Conservation (phyloP, 768 basidiomycete species). For the Lentinus brumalis region DNA sequence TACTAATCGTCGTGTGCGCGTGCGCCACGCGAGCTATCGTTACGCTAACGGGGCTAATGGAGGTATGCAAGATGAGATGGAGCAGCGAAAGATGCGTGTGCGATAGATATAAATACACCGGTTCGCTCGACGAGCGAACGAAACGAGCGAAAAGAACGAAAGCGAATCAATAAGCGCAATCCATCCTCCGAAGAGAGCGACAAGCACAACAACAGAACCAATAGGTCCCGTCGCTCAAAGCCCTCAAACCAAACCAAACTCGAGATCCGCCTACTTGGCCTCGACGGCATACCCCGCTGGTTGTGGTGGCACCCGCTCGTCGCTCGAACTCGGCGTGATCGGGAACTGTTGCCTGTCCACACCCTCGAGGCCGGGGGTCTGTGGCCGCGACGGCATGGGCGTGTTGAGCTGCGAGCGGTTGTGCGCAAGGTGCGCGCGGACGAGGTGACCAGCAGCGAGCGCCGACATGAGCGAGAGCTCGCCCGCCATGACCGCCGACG, state of each 20-base stretch:
- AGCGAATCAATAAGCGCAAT: neutral
- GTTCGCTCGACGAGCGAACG: neutral
- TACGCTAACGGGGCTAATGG: too few species aligned
- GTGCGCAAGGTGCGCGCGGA: constrained; percentile 90
- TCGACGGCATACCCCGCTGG: constrained; percentile 11
- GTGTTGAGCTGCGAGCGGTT: constrained; percentile 86
- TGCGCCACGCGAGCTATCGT: too few species aligned
- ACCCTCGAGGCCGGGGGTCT: constrained; percentile 51
- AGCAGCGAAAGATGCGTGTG: neutral
- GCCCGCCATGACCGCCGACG: constrained; percentile 95
- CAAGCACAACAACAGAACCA: neutral
- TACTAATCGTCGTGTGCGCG: neutral
- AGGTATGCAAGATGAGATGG: neutral
- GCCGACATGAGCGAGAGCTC: constrained; percentile 91
- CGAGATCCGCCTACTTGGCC: constrained; percentile 1
- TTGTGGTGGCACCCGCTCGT: neutral
- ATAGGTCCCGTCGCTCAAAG: neutral
- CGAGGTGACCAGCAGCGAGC: constrained; percentile 92
- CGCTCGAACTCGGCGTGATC: neutral
- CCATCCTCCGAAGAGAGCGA: neutral
- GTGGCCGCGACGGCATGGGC: constrained; percentile 59
- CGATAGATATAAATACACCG: neutral
- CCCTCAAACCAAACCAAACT: neutral
- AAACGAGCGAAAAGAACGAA: neutral
- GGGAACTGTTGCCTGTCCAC: neutral